These are phyloP conservation scores for Luffa aegyptiaca DNA, from an alignment of 306 rosid species.

Conservation along the genomic window DNA sequence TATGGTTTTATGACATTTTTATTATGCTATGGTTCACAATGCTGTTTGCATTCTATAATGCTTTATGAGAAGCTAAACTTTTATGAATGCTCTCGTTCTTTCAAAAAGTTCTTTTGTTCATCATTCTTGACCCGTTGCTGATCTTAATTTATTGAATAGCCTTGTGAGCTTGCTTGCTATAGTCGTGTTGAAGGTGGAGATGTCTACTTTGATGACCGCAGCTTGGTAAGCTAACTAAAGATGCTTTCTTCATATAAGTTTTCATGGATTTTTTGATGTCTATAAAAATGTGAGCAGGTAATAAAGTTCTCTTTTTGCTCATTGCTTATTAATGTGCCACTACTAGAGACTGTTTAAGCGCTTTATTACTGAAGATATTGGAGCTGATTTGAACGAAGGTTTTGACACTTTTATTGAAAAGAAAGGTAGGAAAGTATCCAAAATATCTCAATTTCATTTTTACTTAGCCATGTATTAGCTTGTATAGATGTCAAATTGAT, in stretches of 20 bases:
- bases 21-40: background rate
- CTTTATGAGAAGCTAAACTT: background rate
- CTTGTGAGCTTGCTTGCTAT: slow-evolving; percentile 77
- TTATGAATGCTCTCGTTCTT: background rate
- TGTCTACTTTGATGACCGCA: slow-evolving; percentile 72
- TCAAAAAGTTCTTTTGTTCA: background rate
- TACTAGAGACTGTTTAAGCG: slow-evolving; percentile 90
- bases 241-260: background rate
- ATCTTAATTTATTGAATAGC: slow-evolving; percentile 39
- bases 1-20: background rate
- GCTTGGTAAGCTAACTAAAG: slow-evolving; percentile 50
- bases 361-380: slow-evolving; percentile 76
- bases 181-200: slow-evolving; percentile 91
- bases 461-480: background rate
- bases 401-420: slow-evolving; percentile 69
- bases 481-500: background rate
- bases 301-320: background rate
- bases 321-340: slow-evolving; percentile 6
- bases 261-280: background rate
- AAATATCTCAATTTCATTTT: background rate
- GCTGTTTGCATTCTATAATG: background rate
- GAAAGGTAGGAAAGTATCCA: slow-evolving; percentile 33
- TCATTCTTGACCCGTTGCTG: background rate
- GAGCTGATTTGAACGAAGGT: slow-evolving; percentile 77
- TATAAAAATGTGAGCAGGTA: background rate